Conservation (phyloP, 768 basidiomycete species). For the Termitomyces sp. region DNA sequence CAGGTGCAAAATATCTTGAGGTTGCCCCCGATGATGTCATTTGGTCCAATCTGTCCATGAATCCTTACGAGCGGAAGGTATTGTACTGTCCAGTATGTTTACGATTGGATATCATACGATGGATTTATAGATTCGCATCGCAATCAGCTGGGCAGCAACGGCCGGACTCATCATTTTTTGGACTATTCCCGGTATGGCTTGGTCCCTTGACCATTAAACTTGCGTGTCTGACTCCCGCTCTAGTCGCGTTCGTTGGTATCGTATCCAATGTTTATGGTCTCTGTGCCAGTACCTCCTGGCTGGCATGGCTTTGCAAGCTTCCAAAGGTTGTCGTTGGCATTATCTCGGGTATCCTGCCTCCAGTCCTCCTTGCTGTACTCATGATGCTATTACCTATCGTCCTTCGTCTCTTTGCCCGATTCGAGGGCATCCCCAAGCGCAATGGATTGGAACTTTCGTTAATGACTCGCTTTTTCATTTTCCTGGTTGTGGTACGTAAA, state of each 20-base stretch:
- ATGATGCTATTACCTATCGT: constrained; percentile 86
- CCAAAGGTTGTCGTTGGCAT: constrained; percentile 70
- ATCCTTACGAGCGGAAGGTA: constrained; percentile 80
- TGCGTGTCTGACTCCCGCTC: background rate
- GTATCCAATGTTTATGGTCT: constrained; percentile 78
- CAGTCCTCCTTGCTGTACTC: constrained; percentile 81
- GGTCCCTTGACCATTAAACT: constrained; percentile 12
- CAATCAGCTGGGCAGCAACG: constrained; percentile 70
- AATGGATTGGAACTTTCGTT: constrained; percentile 83
- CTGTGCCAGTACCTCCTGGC: constrained; percentile 59
- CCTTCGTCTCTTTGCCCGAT: constrained; percentile 70
- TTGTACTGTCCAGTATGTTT: background rate
- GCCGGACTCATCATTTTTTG: constrained; percentile 81
- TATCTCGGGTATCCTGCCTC: constrained; percentile 82
- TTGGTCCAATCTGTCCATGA: constrained; percentile 86
- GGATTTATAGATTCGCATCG: constrained; percentile 39
- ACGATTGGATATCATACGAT: background rate
- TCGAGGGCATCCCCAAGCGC: constrained; percentile 87
- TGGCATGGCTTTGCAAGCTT: constrained; percentile 79
- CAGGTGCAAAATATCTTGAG: constrained; percentile 65
- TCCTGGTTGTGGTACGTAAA: constrained; percentile 79
- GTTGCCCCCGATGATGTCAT: constrained; percentile 87
- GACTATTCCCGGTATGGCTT: constrained; percentile 68
- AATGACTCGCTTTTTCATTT: constrained; percentile 90
- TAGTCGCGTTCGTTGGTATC: constrained; percentile 78